Evolutionary conservation across 2,329 filamentous ascomycete species (phyloP).

Genomic region (Neofusicoccum sp.): DNA sequence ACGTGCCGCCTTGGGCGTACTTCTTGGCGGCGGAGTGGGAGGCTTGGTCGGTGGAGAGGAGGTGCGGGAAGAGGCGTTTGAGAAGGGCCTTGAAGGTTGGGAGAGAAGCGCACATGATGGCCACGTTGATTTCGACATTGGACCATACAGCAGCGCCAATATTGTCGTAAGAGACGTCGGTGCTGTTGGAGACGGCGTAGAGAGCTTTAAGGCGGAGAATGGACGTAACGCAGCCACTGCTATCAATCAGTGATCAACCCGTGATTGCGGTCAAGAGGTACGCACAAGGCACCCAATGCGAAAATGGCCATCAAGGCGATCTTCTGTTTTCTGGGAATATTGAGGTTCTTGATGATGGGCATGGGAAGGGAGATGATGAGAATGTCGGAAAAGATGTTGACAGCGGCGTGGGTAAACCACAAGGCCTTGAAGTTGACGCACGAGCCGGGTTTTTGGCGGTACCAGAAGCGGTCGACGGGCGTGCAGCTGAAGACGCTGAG

Average conservation of each 20-base stretch:
- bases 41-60: background rate
- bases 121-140: slow-evolving; percentile 30
- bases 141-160: slow-evolving; percentile 30
- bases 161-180: slow-evolving; percentile 35
- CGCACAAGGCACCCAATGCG: slow-evolving; percentile 31
- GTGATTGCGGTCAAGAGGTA: background rate
- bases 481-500: slow-evolving; percentile 28
- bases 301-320: slow-evolving; percentile 33
- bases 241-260: background rate
- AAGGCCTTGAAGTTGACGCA: slow-evolving; percentile 28
- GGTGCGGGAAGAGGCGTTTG: slow-evolving; percentile 18
- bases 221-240: slow-evolving; percentile 32
- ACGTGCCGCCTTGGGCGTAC: background rate
- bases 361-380: slow-evolving; percentile 34
- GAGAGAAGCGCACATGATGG: slow-evolving; percentile 32
- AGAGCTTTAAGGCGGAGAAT: slow-evolving; percentile 32
- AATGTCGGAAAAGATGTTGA: slow-evolving; percentile 36
- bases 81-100: slow-evolving; percentile 31
- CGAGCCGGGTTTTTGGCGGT: background rate
- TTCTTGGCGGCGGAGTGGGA: background rate
- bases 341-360: slow-evolving; percentile 30
- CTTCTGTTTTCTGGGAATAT: slow-evolving; percentile 30
- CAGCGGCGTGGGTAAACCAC: slow-evolving; percentile 32
- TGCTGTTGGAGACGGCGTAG: slow-evolving; percentile 29
- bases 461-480: slow-evolving; percentile 32